Evolutionary conservation across 2,329 filamentous ascomycete genomes (phyloP), one percentile per base, ranked within the genome.

Genomic region (Graphium sp.): DNA sequence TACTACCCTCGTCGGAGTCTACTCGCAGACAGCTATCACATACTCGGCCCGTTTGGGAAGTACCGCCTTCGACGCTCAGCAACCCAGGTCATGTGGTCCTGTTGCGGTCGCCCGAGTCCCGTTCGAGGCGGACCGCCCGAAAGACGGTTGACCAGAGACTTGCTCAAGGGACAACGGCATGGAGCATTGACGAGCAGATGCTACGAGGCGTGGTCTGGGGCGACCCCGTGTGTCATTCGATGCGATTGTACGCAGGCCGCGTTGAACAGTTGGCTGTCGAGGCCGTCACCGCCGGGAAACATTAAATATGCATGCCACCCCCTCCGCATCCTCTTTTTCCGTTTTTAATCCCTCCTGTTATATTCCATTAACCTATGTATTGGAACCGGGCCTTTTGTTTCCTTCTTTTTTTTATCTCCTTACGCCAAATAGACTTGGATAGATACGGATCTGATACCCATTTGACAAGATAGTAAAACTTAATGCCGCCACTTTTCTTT

Each of bases 141-240:
- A 62, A 58, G 44, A 66, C 56, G 22, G 48, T 64, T 2, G 52
- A 55, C 26, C 59, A 66, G 35, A 47, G 58, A 23, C 50, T 73
- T n/a, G n/a, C n/a, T n/a, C n/a, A 13, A 49, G 52, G 33, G 64
- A 75, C 27, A 66, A 71, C 5, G 66, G 84, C 0, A 65, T 79
- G 26, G 80, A 80, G 2, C 74, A 74, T 35, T 7, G 66, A 57
- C 1, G 78, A 89, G 37, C 66, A 74, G 24, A 59, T 79, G 43
- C 49, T 92, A 28, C 57, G 76, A 15, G 62, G 59, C 2, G 64
- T 84, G 1, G 59, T 92, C 4, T 92, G 83, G 65, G 83, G 83
- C 0, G 82, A 92, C 45, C 78, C 80, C 0, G 57, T 82, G 24
- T 77, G 73, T 45, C 83, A 91, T 52, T 60, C 73, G 39, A 91